Evolutionary conservation across 164 flowering plant species (phyloP).

Genomic region (Saururus chinensis): DNA sequence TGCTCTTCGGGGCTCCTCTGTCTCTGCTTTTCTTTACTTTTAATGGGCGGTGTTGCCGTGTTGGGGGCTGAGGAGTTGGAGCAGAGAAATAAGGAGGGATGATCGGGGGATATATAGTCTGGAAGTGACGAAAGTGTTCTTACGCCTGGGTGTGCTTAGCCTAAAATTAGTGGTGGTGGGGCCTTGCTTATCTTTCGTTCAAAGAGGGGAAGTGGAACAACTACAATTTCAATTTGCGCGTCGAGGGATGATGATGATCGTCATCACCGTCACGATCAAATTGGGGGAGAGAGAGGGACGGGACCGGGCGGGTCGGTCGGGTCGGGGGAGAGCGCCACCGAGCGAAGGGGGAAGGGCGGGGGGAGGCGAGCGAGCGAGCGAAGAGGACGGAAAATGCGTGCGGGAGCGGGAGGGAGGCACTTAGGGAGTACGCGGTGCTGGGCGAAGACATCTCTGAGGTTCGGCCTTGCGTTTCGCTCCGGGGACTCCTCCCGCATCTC

Average conservation of each 20-base stretch:
- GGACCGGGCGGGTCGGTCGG: not conserved
- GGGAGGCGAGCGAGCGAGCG: not conserved
- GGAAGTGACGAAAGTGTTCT: no score
- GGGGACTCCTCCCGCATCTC: not conserved
- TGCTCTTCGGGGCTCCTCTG: constrained; percentile 1
- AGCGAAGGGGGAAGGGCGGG: not conserved
- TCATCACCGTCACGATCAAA: not conserved
- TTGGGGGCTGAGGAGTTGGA: no score
- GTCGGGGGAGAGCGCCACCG: not conserved
- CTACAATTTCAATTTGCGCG: no score
- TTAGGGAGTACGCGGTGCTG: not conserved
- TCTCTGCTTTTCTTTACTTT: not conserved
- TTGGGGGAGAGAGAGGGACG: not conserved
- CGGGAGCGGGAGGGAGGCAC: no score
- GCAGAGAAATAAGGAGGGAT: no score
- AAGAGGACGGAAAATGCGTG: no score
- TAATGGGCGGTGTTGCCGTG: not conserved
- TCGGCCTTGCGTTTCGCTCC: constrained; percentile 1
- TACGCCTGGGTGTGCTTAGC: not conserved
- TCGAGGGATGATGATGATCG: not conserved
- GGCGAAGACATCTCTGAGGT: constrained; percentile 1
- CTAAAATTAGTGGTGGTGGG: no score
- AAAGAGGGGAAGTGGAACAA: no score
- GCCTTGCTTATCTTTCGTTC: not conserved
- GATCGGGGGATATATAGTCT: no score